Evolutionary conservation across 768 basidiomycete genomes (phyloP).

Genomic region (Termitomyces sp.): DNA sequence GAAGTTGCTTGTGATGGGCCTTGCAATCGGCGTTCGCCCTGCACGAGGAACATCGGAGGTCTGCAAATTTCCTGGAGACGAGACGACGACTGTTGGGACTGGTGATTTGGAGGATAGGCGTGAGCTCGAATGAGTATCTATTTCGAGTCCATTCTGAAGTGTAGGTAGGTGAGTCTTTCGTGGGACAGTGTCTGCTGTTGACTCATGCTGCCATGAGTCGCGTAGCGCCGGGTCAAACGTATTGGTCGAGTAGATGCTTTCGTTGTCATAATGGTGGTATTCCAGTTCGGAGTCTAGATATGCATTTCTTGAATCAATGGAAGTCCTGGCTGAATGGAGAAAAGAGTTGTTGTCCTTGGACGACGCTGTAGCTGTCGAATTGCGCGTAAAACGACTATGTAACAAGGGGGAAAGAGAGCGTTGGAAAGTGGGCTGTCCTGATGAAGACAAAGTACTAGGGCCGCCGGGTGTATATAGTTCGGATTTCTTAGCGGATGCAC

Average conservation of each 20-base stretch:
- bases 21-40: conserved; percentile 41
- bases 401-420: conserved; percentile 38
- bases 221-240: conserved; percentile 26
- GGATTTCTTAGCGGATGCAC: conserved; percentile 45
- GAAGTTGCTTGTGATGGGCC: conserved; percentile 52
- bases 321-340: conserved; percentile 23
- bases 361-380: conserved; percentile 38
- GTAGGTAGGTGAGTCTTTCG: background rate
- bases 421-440: conserved; percentile 9
- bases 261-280: conserved; percentile 34
- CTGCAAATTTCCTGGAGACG: conserved; percentile 31
- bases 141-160: background rate
- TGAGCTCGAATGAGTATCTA: background rate
- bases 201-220: conserved; percentile 38
- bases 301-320: conserved; percentile 23
- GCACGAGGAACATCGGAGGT: conserved; percentile 16
- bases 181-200: conserved; percentile 12
- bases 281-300: conserved; percentile 28
- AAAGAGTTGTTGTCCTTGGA: conserved; percentile 35
- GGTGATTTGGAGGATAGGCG: conserved; percentile 14
- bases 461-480: conserved; percentile 11
- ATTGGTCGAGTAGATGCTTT: conserved; percentile 39
- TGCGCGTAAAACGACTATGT: conserved; percentile 43
- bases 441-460: conserved; percentile 11
- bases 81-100: conserved; percentile 55